phyloP scores from a whole-genome alignment of 202 grass and related monocot genomes.

The Cymbopogon flexuosus region DNA sequence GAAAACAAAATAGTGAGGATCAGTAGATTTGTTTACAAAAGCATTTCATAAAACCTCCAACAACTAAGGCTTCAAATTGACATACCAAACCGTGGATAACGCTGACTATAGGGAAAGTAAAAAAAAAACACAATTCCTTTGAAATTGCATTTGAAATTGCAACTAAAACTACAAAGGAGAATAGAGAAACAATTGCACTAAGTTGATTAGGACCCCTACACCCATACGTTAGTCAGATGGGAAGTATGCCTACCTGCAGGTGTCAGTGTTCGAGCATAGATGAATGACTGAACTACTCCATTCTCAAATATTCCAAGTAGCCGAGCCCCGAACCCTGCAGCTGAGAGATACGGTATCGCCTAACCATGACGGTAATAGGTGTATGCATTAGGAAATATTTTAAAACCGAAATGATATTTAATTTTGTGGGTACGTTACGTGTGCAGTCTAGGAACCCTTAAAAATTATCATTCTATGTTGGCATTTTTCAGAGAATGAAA shows the following conservation, averaged over 20 bases:
- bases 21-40: constrained; percentile 37
- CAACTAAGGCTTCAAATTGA: constrained; percentile 3
- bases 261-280: constrained; percentile 76
- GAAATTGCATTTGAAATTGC: constrained; percentile 12
- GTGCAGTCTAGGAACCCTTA: neutral
- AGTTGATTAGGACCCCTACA: constrained; percentile 6
- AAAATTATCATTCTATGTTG: neutral
- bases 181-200: constrained; percentile 16
- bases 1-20: constrained; percentile 35
- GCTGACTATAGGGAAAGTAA: neutral
- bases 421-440: neutral
- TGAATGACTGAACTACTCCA: constrained; percentile 94
- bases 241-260: constrained; percentile 60
- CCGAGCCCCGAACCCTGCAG: constrained; percentile 86
- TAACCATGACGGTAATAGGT: constrained; percentile 55
- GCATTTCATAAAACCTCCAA: neutral
- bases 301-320: constrained; percentile 88
- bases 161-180: neutral
- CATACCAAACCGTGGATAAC: neutral
- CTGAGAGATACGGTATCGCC: constrained; percentile 95
- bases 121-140: neutral
- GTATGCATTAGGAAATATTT: constrained; percentile 44
- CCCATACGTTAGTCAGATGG: constrained; percentile 9
- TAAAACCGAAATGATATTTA: constrained; percentile 2
- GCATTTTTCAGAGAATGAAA: neutral